These are phyloP conservation scores for Claviceps quebecensis DNA, from an alignment of 2,329 filamentous ascomycete species.

Conservation along the genomic window DNA sequence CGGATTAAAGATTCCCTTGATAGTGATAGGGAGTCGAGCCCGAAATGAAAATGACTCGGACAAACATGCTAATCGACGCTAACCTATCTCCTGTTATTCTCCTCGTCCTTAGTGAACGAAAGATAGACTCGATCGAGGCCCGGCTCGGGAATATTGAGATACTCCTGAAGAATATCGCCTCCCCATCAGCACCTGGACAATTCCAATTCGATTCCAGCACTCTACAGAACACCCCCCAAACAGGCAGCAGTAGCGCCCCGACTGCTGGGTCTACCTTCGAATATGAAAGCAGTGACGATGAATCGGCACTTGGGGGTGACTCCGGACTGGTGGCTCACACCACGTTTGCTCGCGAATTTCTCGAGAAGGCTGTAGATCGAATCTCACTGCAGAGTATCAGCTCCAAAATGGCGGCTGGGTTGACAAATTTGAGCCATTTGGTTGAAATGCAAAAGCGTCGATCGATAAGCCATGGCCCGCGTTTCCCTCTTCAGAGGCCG, in stretches of 20 bases:
- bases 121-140: slow-evolving; percentile 35
- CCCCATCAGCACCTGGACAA: slow-evolving; percentile 10
- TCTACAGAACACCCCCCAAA: slow-evolving; percentile 13
- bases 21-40: too few relatives aligned
- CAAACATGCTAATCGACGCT: background rate
- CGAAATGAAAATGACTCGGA: background rate
- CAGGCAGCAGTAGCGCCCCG: slow-evolving; percentile 12
- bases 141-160: slow-evolving; percentile 30
- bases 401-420: slow-evolving; percentile 37
- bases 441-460: slow-evolving; percentile 34
- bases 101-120: slow-evolving; percentile 29
- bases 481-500: slow-evolving; percentile 31
- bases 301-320: slow-evolving; percentile 32
- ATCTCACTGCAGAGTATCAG: slow-evolving; percentile 30
- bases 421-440: slow-evolving; percentile 37
- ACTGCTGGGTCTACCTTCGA: slow-evolving; percentile 18
- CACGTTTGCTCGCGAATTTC: slow-evolving; percentile 39
- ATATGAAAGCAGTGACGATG: slow-evolving; percentile 25
- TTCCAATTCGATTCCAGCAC: slow-evolving; percentile 11
- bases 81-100: background rate
- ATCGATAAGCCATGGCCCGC: slow-evolving; percentile 26
- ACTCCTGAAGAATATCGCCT: slow-evolving; percentile 25
- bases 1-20: background rate
- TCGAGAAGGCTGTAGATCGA: slow-evolving; percentile 36
- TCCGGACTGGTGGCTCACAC: slow-evolving; percentile 35